Evolutionary conservation across 495 filamentous ascomycete species (phyloP), one percentile per base, ranked within the genome.

Genomic region (Aspergillus nanangensis): DNA sequence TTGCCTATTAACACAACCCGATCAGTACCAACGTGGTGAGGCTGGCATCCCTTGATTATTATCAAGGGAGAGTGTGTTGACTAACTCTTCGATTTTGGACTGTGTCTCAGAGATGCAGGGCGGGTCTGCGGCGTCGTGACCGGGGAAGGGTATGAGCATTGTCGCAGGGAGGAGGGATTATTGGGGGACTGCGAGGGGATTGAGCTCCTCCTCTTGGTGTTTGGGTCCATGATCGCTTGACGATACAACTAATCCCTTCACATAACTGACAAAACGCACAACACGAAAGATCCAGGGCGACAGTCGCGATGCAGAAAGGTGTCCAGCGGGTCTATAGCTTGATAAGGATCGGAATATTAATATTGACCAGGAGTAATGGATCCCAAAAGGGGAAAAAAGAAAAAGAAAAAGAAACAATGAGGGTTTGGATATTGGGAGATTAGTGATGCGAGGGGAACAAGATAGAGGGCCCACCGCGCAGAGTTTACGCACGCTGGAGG

Each of bases 211-310:
- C 51, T 57, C 43, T 58, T 56, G 36, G 45, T 49, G 40, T 55
- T 60, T 40, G 43, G 46, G n/a, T 69, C 58, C 66, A 67, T 69
- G 33, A 40, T 56, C 43, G 37, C 43, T 52, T 45, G 31, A 47
- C 10, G 27, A 44, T 22, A 22, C 17, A 17, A 25, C 42, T 52
- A 52, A 23, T 37, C 20, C 41, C 50, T 58, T 51, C 48, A 57
- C 61, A 63, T 62, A 37, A 49, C 61, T 61, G 57, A 60, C 54
- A 58, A 58, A 57, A 54, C 32, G 57, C 45, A 48, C 51, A 48
- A 58, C 55, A 53, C 49, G 50, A 50, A 55, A 29, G 25, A 29
- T 29, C 25, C 52, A 47, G 48, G 48, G 44, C 41, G 41, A 51
- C 48, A 50, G 51, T 43, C 48, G 42, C 20, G 37, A 23, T 41